Base-by-base conservation (phyloP, 345 rosid genomes). In the Salix koriyanagi region DNA sequence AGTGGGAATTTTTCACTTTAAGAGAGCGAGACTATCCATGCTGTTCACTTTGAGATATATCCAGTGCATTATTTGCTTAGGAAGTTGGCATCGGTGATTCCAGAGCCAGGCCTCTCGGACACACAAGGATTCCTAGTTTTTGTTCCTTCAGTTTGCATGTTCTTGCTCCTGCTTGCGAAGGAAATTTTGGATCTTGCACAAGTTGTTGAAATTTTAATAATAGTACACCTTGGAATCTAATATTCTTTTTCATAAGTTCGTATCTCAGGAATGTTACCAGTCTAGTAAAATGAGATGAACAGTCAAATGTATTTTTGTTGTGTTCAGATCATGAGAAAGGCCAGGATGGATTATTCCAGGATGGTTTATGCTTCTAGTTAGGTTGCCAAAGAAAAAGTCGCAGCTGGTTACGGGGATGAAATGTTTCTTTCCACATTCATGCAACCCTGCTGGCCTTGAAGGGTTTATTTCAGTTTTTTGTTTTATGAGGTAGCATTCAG, bases 401-500 rank as follows among this genome's bases (percentile, higher is more conserved):
- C 23, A 13, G 54, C 14, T 5, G 15, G 28, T 19, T 37, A 16
- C 8, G 0, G 42, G 30, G 16, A 39, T 18, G 50, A 18, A 48
- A 39, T 67, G 71, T 48, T 39, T 14, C 26, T 7, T 39, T 25
- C 32, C 48, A 21, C 28, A 36, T 19, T 19, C 4, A 67, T 5
- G 6, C 8, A 37, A 34, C 11, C 9, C n/a, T 66, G 42, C 1
- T 28, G 69, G 18, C 37, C 41, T 67, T 34, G 48, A 67, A 37
- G 37, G 10, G 25, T 2, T 4, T 4, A 16, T 23, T 36, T 34
- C 37, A 42, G 46, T 37, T 39, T 73, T 66, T 64, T 70, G 67
- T 79, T 81, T 66, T 61, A 56, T 71, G 71, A n/a, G 76, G 75
- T 75, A 67, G 19, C 65, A 65, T 60, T 15, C 62, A 28, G 12